Evolutionary conservation across 2,329 filamentous ascomycete species (phyloP), one percentile per base, ranked within the genome.

Genomic region (Didymella arachidicola): DNA sequence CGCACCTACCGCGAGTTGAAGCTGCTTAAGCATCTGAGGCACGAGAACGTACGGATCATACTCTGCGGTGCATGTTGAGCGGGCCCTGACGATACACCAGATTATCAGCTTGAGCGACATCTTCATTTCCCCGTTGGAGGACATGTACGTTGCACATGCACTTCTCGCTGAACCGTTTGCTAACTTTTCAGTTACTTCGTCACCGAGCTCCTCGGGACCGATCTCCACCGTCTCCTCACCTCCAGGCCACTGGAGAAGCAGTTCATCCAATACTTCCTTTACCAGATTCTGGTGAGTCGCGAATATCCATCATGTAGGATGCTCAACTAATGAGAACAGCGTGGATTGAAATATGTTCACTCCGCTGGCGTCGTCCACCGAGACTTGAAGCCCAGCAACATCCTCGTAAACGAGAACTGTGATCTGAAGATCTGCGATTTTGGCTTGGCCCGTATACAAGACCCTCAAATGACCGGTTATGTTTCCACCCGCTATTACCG

Each of bases 391-490:
- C 95, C 95, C 53, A 97, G 93, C 84, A 99, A 99, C 81, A 99
- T 99, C 72, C 87, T 99, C 59, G 94, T 99, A 79, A 99, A 99
- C 81, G 95, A 99, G 82, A 99, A 99, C 81, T 99, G 95, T 81
- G 95, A 99, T 80, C 82, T 99, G 72, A 99, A 99, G 83, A 99
- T 99, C 79, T 99, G 95, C 84, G 95, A 99, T 78, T 99, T 99
- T 72, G 95, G 95, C 67, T 85, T 99, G 60, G 95, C 95, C 53
- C 92, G 95, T 79, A 97, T 99, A 72, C 95, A 99, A 78, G 95
- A 99, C 75, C 95, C 95, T 34, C 95, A 99, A 81, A 99, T 99
- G 95, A 99, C 95, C 41, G 95, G 95, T 69, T 99, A 99, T 76
- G 95, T 99, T 61, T 98, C 95, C 46, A 99, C 95, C 62, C 86